phyloP scores from a whole-genome alignment of 768 basidiomycete genomes.

The Hemileccinum rubropunctum region DNA sequence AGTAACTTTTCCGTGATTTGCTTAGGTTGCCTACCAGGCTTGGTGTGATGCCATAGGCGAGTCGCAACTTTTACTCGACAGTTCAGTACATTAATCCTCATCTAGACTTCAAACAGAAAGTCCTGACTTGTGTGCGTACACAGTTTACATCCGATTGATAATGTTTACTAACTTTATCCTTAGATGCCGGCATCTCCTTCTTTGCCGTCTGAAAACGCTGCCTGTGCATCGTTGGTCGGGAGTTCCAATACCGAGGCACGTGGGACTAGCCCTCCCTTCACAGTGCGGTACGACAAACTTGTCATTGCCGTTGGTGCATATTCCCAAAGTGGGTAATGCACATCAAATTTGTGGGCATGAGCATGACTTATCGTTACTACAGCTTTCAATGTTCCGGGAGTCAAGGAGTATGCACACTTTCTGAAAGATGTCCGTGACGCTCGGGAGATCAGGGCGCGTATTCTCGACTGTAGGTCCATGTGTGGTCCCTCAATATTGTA shows the following conservation, averaged over 20 bases:
- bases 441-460: constrained; percentile 62
- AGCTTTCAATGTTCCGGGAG: constrained; percentile 73
- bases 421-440: constrained; percentile 80
- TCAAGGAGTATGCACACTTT: constrained; percentile 80
- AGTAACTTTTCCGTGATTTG: background rate
- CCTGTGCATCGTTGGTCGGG: constrained; percentile 10
- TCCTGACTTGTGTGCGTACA: constrained; percentile 55
- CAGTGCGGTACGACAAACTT: constrained; percentile 72
- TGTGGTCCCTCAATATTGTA: background rate
- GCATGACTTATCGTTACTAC: constrained; percentile 2
- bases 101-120: constrained; percentile 59
- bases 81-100: constrained; percentile 7
- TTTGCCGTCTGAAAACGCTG: constrained; percentile 29
- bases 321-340: constrained; percentile 59
- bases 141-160: background rate
- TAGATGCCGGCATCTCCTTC: constrained; percentile 65
- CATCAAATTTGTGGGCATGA: constrained; percentile 2
- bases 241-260: constrained; percentile 19
- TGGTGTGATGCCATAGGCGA: constrained; percentile 74
- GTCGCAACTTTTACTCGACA: constrained; percentile 6
- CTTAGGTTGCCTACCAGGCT: constrained; percentile 62
- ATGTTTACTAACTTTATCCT: background rate
- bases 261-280: constrained; percentile 42
- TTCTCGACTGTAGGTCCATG: constrained; percentile 61
- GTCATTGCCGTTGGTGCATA: constrained; percentile 86